These are phyloP conservation scores for Melaleuca alternifolia DNA, from an alignment of 345 rosid genomes.

Conservation along the genomic window DNA sequence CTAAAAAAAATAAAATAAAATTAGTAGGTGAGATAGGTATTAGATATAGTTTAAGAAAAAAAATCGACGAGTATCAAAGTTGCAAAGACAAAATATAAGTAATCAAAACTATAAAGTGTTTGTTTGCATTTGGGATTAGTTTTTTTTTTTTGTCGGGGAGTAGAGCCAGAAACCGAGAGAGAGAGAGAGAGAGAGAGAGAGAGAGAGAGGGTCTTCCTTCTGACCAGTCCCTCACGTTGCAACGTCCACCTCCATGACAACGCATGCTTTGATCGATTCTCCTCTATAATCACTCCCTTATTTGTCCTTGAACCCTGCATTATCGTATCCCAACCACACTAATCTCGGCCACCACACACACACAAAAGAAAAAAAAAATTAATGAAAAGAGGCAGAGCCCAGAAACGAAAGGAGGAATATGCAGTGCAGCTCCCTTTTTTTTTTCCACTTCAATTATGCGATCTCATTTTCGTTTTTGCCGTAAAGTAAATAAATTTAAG, in stretches of 20 bases:
- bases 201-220: neutral
- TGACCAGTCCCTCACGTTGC: neutral
- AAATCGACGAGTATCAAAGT: neutral
- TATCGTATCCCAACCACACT: neutral
- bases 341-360: neutral
- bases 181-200: too few relatives aligned
- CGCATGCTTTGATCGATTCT: neutral
- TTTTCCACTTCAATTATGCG: too few relatives aligned
- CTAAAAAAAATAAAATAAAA: neutral
- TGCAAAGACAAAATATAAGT: neutral
- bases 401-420: neutral
- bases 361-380: neutral
- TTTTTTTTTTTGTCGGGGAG: too few relatives aligned
- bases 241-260: neutral
- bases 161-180: too few relatives aligned
- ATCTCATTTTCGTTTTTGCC: too few relatives aligned
- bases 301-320: neutral
- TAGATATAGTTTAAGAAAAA: neutral
- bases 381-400: neutral
- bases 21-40: neutral
- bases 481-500: neutral
- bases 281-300: neutral
- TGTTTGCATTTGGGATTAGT: neutral
- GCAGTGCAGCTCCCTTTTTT: neutral
- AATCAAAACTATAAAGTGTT: neutral